Conservation (phyloP, 1,139 yeast species). For the Candida dubliniensis region DNA sequence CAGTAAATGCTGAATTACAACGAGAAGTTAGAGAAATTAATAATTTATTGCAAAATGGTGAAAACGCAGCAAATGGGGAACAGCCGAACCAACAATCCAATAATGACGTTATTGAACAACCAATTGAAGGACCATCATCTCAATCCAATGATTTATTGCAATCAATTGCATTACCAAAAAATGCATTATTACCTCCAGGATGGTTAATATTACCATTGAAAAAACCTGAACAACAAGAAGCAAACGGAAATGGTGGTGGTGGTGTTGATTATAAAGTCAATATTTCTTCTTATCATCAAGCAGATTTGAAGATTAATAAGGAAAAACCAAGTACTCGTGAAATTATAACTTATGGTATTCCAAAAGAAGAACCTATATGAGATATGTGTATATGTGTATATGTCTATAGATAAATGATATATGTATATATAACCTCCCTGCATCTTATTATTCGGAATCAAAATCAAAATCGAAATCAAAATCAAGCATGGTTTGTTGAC, state of each 20-base stretch:
- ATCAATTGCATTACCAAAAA: constrained; percentile 19
- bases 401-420: not conserved
- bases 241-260: no score
- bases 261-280: constrained; percentile 20
- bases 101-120: not conserved
- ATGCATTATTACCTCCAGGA: constrained; percentile 34
- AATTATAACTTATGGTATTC: constrained; percentile 9
- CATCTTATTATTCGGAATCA: constrained; percentile 23
- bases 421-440: not conserved
- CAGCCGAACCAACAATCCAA: constrained; percentile 1
- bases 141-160: no score
- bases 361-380: constrained; percentile 7
- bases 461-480: constrained; percentile 32
- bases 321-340: constrained; percentile 9
- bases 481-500: constrained; percentile 10
- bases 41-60: constrained; percentile 1
- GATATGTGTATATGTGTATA: not conserved
- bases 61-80: not conserved
- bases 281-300: constrained; percentile 19
- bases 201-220: constrained; percentile 35
- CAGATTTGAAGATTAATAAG: constrained; percentile 16
- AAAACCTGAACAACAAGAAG: constrained; percentile 12
- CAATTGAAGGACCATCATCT: constrained; percentile 5
- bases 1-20: constrained; percentile 3
- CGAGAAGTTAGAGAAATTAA: constrained; percentile 4